Evolutionary conservation across 257 asterid genomes (phyloP), one percentile per base, ranked within the genome.

Genomic region (Linderniella brevidens): DNA sequence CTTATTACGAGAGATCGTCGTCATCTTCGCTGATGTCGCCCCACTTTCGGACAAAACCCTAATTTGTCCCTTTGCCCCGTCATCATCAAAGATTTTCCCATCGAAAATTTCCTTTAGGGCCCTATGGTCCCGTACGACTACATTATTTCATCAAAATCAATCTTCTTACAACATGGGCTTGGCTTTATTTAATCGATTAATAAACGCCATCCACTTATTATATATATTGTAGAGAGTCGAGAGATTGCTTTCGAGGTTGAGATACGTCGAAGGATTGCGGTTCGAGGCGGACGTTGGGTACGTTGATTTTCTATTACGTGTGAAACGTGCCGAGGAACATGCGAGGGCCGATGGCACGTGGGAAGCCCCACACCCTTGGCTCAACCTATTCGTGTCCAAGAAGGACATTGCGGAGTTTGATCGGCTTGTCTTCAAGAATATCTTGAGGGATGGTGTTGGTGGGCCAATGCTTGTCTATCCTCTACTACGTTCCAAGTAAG

Each of bases 311-410:
- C 48, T 88, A 52, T n/a, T 63, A 50, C 92, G 98, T 0, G 98
- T 88, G 54, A 81, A 88, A 54, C 75, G 68, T 3, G 82, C 61
- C 1, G 98, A 80, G 58, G 59, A 75, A 50, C 70, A 71, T 25
- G 95, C 93, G 19, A 83, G 68, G 62, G 78, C 69, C 19, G 72
- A 62, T 10, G 94, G 92, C 42, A 84, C 76, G 57, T 88, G 95
- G 98, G 86, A 77, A 14, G 76, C 93, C 49, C 98, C 95, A 42
- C 98, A 88, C 73, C 95, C 98, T 1, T 88, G 98, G 98, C 94
- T 88, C 46, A 88, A 88, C 60, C 61, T 88, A 19, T 84, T 88
- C 11, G 70, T 88, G 15, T 77, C 98, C 60, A 74, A 76, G 65
- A 37, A 19, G 0, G 69, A 80, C 68, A 76, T 88, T 13, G 73